These are phyloP conservation scores for Cyclocybe cylindracea DNA, from an alignment of 768 basidiomycete genomes.

Conservation along the genomic window DNA sequence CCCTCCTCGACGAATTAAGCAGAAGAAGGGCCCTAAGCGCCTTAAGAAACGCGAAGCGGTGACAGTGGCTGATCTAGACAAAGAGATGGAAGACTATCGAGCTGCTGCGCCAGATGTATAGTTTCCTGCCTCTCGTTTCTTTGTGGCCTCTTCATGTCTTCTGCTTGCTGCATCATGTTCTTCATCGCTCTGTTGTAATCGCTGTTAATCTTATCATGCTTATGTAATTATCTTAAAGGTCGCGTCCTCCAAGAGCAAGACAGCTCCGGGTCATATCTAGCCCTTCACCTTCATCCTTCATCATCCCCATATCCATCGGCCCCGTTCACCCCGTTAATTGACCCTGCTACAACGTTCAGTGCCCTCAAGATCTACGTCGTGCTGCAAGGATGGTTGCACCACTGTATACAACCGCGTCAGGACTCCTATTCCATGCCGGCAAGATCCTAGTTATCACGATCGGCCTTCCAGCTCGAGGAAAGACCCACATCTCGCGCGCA, in stretches of 20 bases:
- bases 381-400: conserved; percentile 79
- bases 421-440: conserved; percentile 87
- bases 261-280: conserved; percentile 1
- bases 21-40: conserved; percentile 76
- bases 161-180: conserved; percentile 4
- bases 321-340: background rate
- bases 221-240: conserved; percentile 12
- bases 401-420: conserved; percentile 89
- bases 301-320: background rate
- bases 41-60: conserved; percentile 52
- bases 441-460: conserved; percentile 94
- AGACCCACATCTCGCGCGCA: conserved; percentile 95
- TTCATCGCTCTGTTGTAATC: conserved; percentile 1
- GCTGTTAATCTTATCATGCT: conserved; percentile 18
- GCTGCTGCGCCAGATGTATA: conserved; percentile 36
- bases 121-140: background rate
- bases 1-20: conserved; percentile 42
- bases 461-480: conserved; percentile 91
- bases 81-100: conserved; percentile 81
- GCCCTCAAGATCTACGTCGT: too few relatives aligned
- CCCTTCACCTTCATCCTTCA: conserved; percentile 2
- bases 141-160: conserved; percentile 2
- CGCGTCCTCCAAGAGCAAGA: background rate
- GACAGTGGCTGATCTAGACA: conserved; percentile 64
- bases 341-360: background rate